Base-by-base conservation (phyloP, 106 monocot genomes). In the Acanthochlamys bracteata region DNA sequence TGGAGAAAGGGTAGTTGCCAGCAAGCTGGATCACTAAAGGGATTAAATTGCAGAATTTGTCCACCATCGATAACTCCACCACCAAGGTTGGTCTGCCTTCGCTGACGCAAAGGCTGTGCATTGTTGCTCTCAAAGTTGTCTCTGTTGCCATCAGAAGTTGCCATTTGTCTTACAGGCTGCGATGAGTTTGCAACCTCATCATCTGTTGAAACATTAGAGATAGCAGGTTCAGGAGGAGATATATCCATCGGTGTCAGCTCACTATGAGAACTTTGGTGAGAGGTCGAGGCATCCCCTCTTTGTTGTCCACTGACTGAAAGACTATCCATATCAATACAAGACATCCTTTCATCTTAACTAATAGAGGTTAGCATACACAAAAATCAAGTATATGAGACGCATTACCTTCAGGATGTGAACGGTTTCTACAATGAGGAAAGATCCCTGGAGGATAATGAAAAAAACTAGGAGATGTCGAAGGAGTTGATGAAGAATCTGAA, bases 1-100 rank as follows among this genome's bases (percentile, higher is more conserved):
- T 90, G 95, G 51, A 84, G 65, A 76, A 87, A 91, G 60, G 95
- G 90, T 16, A 86, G 59, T 54, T 88, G 87, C 84, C 90, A 96
- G 24, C 82, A 74, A 39, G 75, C 42, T 45, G 84, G 71, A 76
- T 95, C 94, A 74, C 53, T 66, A 41, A 76, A 73, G 59, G 80
- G 84, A 59, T 80, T 58, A 46, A 81, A 64, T n/a, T 78, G 86
- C 23, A 79, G 77, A 42, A 79, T 42, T 41, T 95, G 86, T 45
- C 76, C 82, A 55, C 73, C 69, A 27, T 88, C 86, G 23, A 20
- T 46, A 39, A 0, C 26, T 10, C 62, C 72, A 54, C 16, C 24
- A 46, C 42, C 52, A 46, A 59, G 12, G 59, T 69, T 63, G n/a
- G 75, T 56, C 33, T 76, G 73, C 41, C 63, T 69, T 54, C 20